phyloP scores from a whole-genome alignment of 352 stramenopile genomes.

The Ophiocytium majus region DNA sequence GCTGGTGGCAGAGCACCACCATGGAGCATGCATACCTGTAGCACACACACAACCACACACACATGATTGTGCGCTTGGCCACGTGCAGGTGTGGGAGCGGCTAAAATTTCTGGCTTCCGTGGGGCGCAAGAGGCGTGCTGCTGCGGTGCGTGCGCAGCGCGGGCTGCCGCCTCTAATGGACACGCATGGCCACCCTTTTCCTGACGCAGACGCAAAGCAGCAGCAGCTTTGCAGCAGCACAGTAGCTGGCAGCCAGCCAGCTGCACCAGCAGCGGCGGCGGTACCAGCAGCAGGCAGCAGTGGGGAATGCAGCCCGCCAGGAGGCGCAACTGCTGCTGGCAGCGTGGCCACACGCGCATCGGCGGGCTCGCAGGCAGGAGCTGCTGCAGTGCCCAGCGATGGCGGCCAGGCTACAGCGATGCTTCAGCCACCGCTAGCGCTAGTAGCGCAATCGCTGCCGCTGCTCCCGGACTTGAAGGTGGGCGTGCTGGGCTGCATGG shows the following conservation, averaged over 20 bases:
- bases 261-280: background rate
- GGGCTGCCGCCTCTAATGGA: no score
- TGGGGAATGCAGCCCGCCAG: background rate
- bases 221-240: background rate
- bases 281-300: background rate
- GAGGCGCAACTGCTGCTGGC: background rate
- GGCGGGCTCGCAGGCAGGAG: no score
- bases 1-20: no score
- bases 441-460: no score
- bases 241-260: background rate
- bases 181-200: background rate
- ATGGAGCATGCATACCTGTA: no score
- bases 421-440: constrained; percentile 14
- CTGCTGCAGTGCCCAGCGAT: constrained; percentile 13
- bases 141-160: background rate
- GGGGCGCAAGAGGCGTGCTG: background rate
- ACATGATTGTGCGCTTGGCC: no score
- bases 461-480: constrained; percentile 64
- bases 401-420: constrained; percentile 16
- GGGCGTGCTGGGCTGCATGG: constrained; percentile 98
- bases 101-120: background rate
- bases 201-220: background rate
- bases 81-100: constrained; percentile 73
- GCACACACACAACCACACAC: no score
- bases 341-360: background rate